Evolutionary conservation across 169 alveolate species (phyloP).

Genomic region (Eimeria sp.): DNA sequence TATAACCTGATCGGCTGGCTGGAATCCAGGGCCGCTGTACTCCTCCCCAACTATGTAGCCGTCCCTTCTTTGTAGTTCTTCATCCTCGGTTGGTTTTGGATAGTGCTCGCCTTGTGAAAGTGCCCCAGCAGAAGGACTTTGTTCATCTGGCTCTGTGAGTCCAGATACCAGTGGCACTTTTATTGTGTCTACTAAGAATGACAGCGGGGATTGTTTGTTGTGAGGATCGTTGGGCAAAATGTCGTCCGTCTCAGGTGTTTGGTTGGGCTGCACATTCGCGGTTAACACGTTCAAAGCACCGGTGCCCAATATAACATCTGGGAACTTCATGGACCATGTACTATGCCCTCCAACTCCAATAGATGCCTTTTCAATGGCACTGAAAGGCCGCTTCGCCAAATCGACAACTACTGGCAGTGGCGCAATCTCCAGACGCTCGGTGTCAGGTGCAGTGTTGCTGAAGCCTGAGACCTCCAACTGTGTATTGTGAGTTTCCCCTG

Average conservation of each 20-base stretch:
- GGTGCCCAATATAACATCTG: conserved; percentile 17
- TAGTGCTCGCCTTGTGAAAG: not conserved
- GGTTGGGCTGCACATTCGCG: not conserved
- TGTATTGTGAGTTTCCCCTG: not conserved
- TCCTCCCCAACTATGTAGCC: conserved; percentile 60
- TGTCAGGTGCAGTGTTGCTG: not conserved
- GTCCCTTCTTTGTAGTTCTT: conserved; percentile 21
- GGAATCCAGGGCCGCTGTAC: conserved; percentile 61
- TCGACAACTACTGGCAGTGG: not conserved
- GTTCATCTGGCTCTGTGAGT: not conserved
- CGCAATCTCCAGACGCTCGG: not conserved
- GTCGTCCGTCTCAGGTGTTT: not conserved
- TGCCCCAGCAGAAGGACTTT: not conserved
- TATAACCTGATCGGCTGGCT: not conserved
- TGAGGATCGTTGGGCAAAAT: not conserved
- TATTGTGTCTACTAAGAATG: conserved; percentile 38
- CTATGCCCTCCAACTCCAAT: not conserved
- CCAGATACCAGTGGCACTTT: conserved; percentile 20
- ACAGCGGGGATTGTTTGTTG: not conserved
- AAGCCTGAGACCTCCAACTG: not conserved
- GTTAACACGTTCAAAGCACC: conserved; percentile 1
- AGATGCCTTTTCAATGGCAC: not conserved
- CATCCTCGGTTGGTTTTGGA: not conserved
- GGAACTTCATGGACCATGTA: not conserved
- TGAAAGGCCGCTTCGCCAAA: not conserved